These are phyloP conservation scores for Ganoderma meredithae DNA, from an alignment of 1,284 basidiomycete species.

Conservation along the genomic window DNA sequence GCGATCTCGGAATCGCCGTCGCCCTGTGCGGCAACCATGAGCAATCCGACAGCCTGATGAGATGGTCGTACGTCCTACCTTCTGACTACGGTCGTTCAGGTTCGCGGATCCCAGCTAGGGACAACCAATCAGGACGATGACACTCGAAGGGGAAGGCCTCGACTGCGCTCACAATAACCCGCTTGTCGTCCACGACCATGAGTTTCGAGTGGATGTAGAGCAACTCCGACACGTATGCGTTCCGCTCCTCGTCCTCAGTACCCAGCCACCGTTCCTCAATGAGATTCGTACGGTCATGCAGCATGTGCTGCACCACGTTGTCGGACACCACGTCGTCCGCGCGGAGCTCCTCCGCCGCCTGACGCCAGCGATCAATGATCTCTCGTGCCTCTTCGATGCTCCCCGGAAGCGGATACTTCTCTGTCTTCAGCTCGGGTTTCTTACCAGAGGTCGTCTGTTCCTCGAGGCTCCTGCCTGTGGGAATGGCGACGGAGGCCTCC, in stretches of 20 bases:
- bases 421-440: slow-evolving; percentile 61
- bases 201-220: slow-evolving; percentile 85
- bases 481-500: slow-evolving; percentile 59
- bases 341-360: slow-evolving; percentile 59
- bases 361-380: slow-evolving; percentile 73
- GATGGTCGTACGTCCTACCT: slow-evolving; percentile 46
- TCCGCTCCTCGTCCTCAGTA: slow-evolving; percentile 81
- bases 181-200: slow-evolving; percentile 93
- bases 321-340: slow-evolving; percentile 70
- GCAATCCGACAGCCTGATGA: neutral
- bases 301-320: slow-evolving; percentile 82
- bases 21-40: slow-evolving; percentile 55
- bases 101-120: slow-evolving; percentile 87
- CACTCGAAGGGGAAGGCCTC: neutral
- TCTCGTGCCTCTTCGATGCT: slow-evolving; percentile 69
- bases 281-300: slow-evolving; percentile 67
- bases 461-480: slow-evolving; percentile 50
- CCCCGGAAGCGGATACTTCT: slow-evolving; percentile 71
- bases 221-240: slow-evolving; percentile 82
- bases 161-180: slow-evolving; percentile 74
- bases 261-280: slow-evolving; percentile 85
- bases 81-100: slow-evolving; percentile 87
- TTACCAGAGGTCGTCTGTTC: slow-evolving; percentile 42
- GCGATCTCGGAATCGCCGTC: slow-evolving; percentile 95
- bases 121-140: neutral